These are phyloP conservation scores for Euclidium syriacum DNA, from an alignment of 345 rosid genomes.

Conservation along the genomic window DNA sequence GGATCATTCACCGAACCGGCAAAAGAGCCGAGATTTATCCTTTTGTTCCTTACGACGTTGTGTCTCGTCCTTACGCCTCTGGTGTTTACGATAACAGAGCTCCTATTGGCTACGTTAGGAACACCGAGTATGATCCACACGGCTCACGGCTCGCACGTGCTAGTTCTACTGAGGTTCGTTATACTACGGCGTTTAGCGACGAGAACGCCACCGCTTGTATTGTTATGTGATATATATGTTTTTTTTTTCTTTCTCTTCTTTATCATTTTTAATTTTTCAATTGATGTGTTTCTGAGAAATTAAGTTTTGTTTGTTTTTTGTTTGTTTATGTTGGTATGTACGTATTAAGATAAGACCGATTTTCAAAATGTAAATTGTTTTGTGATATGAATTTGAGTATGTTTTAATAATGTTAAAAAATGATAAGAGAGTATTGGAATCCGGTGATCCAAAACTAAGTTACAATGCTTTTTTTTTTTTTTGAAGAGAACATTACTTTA, in stretches of 20 bases:
- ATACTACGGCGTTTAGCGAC: slow-evolving; percentile 95
- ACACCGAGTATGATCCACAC: slow-evolving; percentile 50
- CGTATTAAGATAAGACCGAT: background rate
- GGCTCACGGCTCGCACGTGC: slow-evolving; percentile 78
- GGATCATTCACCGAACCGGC: slow-evolving; percentile 83
- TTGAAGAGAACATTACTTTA: too few relatives aligned
- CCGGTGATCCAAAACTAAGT: too few relatives aligned
- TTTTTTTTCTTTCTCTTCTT: background rate
- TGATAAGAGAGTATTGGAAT: background rate
- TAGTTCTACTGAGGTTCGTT: slow-evolving; percentile 89
- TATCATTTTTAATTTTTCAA: too few relatives aligned
- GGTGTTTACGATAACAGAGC: slow-evolving; percentile 93
- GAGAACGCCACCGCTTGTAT: slow-evolving; percentile 69
- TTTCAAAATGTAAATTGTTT: background rate
- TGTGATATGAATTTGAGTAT: background rate
- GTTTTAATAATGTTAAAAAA: background rate
- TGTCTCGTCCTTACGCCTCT: slow-evolving; percentile 84
- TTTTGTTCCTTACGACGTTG: slow-evolving; percentile 83
- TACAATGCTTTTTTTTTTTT: too few relatives aligned
- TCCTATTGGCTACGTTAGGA: slow-evolving; percentile 78
- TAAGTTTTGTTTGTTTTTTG: background rate
- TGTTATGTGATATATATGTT: slow-evolving; percentile 45
- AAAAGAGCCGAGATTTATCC: slow-evolving; percentile 93
- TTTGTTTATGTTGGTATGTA: background rate
- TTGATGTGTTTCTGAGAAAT: background rate